Conservation (phyloP, 768 basidiomycete species). For the Hortiboletus flavorubellus region DNA sequence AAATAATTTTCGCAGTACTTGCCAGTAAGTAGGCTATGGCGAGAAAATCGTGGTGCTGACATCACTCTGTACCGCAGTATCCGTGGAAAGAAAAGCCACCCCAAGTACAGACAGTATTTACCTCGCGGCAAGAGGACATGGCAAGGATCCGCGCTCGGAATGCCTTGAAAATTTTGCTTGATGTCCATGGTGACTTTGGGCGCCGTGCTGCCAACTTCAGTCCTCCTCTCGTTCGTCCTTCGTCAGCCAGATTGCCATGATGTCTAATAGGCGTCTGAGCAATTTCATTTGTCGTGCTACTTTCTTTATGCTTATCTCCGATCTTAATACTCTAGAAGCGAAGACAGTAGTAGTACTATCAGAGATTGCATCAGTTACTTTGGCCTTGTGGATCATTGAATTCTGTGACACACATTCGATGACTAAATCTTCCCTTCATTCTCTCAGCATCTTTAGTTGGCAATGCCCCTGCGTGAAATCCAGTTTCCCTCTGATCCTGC, state of each 20-base stretch:
- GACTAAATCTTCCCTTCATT: not conserved
- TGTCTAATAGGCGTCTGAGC: not conserved
- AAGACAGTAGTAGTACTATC: conserved; percentile 4
- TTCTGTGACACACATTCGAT: not conserved
- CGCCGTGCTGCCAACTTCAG: conserved; percentile 44
- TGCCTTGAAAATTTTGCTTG: conserved; percentile 87
- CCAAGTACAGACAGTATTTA: conserved; percentile 68
- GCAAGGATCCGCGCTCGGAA: conserved; percentile 89
- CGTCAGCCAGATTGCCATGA: conserved; percentile 22
- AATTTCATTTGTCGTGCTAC: not conserved
- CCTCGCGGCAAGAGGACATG: conserved; percentile 74
- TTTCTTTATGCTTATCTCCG: conserved; percentile 13
- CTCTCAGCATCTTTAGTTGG: not conserved
- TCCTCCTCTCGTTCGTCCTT: conserved; percentile 22
- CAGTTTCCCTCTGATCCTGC: conserved; percentile 33
- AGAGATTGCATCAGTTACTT: conserved; percentile 1
- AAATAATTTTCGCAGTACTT: conserved; percentile 25
- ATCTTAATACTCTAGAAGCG: conserved; percentile 18
- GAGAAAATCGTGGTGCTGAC: conserved; percentile 5
- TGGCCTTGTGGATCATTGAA: not conserved
- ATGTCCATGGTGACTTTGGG: conserved; percentile 88
- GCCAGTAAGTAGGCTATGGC: conserved; percentile 23
- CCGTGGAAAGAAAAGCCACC: conserved; percentile 72
- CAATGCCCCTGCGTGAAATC: conserved; percentile 51
- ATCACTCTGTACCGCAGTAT: conserved; percentile 46